Base-by-base conservation (phyloP, 2,329 filamentous ascomycete genomes). In the Trichoderma arundinaceum region DNA sequence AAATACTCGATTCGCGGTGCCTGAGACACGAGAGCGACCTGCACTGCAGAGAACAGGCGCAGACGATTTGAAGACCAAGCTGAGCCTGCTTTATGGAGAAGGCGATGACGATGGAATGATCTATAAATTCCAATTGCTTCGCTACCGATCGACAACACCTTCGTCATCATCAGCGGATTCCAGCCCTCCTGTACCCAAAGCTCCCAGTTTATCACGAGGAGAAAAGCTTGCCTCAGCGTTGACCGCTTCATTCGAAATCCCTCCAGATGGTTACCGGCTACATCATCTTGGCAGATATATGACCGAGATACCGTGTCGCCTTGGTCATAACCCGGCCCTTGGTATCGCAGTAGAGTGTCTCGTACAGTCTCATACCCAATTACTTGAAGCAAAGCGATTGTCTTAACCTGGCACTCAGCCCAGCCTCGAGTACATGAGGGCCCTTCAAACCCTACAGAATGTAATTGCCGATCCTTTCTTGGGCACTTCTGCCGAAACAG, bases 381-480 rank as follows among this genome's bases (percentile, higher is more conserved):
- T 57, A 17, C 53, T 57, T 32, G 22, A 43, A 8, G 38, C 19
- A 32, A 43, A 32, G 1, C 19, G 15, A 6, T 44, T 12, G 5
- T 33, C 53, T 43, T 19, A 57, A 12, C 19, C 22, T 32, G 19
- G 53, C 8, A 12, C 12, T 32, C 38, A 57, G 39, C 53, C 53
- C 19, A 57, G 53, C 3, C 13, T 10, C 19, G 53, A 57, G 39
- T 57, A 57, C n/a, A 43, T 57, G 53, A 57, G 7, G 10, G 53
- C 53, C 5, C 35, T 57, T 9, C 39, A 57, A 44, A 43, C 4
- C 15, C 22, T 57, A 12, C 53, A 57, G 22, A 44, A 57, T 57
- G 39, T 57, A 4, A 57, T 57, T 57, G 38, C 53, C 32, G 38
- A 57, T 57, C 53, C 53, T 17, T 38, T 44, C 19, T 57, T 57